A percentile compares a stretch with the other conserved stretches of the same genome.
Conservation (phyloP, 176 grass and related monocot genomes). For the Cymbopogon citratus region DNA sequence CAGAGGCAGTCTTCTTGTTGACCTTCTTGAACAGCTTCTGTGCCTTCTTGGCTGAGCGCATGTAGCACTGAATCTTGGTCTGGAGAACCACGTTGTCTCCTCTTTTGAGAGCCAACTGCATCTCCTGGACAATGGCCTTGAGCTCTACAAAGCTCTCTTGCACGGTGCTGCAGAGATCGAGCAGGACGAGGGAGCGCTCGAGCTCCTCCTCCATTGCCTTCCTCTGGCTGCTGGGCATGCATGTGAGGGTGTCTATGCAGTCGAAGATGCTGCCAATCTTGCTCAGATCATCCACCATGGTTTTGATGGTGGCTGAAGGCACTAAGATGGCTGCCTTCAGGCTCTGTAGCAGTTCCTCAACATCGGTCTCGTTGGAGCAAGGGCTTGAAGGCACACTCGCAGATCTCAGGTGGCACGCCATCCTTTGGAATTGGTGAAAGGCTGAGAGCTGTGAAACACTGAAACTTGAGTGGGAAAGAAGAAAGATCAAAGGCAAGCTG, state of each 20-base stretch:
- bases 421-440: neutral
- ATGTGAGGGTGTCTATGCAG: constrained; percentile 22
- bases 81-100: constrained; percentile 7
- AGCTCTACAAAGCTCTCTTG: constrained; percentile 22
- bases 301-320: neutral
- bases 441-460: no score
- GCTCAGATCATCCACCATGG: neutral
- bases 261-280: constrained; percentile 5
- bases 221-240: constrained; percentile 40
- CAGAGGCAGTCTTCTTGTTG: neutral
- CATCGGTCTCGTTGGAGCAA: neutral
- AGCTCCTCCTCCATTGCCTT: constrained; percentile 47
- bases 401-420: neutral
- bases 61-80: neutral
- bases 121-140: constrained; percentile 24
- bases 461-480: neutral
- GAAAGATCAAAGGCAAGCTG: neutral
- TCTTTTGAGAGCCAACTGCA: constrained; percentile 25
- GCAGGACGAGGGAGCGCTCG: constrained; percentile 31
- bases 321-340: constrained; percentile 1
- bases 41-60: neutral
- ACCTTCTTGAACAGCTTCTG: constrained; percentile 8
- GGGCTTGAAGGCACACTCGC: neutral
- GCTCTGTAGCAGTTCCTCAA: constrained; percentile 17
- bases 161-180: constrained; percentile 42